These are phyloP conservation scores for Aspergillus flavus DNA, from an alignment of 2,329 filamentous ascomycete species.

Conservation along the genomic window DNA sequence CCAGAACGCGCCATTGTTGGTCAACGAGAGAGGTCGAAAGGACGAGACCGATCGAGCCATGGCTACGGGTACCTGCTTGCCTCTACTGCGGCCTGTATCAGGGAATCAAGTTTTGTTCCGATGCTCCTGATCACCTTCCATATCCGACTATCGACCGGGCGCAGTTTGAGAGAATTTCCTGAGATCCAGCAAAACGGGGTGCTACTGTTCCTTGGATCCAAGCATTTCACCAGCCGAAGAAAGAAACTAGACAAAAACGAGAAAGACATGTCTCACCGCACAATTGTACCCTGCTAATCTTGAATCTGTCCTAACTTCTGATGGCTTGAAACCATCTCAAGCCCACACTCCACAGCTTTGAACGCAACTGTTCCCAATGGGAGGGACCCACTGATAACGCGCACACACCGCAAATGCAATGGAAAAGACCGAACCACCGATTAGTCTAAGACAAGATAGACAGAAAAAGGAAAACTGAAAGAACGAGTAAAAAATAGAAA, in stretches of 20 bases:
- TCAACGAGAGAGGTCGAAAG: not conserved
- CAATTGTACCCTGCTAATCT: not conserved
- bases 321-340: not conserved
- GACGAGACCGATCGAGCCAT: conserved; percentile 1
- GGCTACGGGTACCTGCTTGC: conserved; percentile 1
- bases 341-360: not conserved
- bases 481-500: not conserved
- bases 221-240: not conserved
- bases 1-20: not conserved
- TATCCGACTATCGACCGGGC: not conserved
- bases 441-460: not conserved
- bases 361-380: too few species aligned
- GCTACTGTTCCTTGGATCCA: not conserved
- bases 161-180: not conserved
- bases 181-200: not conserved
- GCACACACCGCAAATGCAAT: not conserved
- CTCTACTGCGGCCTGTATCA: not conserved
- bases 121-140: not conserved
- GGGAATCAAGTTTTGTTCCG: not conserved
- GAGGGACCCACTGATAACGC: not conserved
- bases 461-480: not conserved
- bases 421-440: not conserved
- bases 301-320: not conserved
- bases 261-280: conserved; percentile 5
- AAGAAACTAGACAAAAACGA: not conserved